These are phyloP conservation scores for Exobasidium cylindrosporum DNA, from an alignment of 1,284 basidiomycete genomes.

Conservation along the genomic window DNA sequence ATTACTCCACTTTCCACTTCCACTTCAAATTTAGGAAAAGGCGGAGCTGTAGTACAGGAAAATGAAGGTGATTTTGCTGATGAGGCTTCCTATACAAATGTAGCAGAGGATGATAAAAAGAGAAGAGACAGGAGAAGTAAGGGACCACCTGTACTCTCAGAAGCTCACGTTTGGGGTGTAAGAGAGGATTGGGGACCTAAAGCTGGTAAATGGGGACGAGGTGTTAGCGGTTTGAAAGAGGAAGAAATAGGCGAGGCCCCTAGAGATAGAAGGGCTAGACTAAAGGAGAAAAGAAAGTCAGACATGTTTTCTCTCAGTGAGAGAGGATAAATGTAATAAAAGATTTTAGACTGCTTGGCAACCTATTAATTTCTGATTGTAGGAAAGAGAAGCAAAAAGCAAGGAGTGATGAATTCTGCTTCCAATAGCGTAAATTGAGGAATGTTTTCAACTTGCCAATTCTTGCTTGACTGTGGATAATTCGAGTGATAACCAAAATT, in stretches of 20 bases:
- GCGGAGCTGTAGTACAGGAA: slow-evolving; percentile 24
- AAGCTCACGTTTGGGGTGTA: slow-evolving; percentile 42
- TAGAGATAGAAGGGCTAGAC: slow-evolving; percentile 14
- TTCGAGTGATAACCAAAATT: too few species aligned
- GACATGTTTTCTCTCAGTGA: background rate
- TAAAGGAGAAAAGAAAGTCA: slow-evolving; percentile 12
- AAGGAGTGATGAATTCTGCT: too few species aligned
- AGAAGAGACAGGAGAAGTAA: slow-evolving; percentile 13
- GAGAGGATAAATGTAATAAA: too few species aligned
- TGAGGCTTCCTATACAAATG: slow-evolving; percentile 4
- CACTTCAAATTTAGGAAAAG: background rate
- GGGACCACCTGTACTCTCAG: slow-evolving; percentile 33
- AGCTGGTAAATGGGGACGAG: slow-evolving; percentile 59
- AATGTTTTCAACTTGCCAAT: too few species aligned
- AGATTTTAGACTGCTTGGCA: too few species aligned
- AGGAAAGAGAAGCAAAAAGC: too few species aligned
- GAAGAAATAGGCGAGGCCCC: background rate
- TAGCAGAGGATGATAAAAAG: background rate
- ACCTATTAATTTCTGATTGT: too few species aligned
- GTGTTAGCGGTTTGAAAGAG: slow-evolving; percentile 23
- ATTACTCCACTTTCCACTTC: slow-evolving; percentile 13
- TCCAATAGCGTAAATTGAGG: too few species aligned
- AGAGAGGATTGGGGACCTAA: slow-evolving; percentile 62
- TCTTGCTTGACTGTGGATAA: too few species aligned
- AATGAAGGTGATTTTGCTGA: slow-evolving; percentile 7